Evolutionary conservation across 768 basidiomycete genomes (phyloP).

Genomic region (Russula brevipes): DNA sequence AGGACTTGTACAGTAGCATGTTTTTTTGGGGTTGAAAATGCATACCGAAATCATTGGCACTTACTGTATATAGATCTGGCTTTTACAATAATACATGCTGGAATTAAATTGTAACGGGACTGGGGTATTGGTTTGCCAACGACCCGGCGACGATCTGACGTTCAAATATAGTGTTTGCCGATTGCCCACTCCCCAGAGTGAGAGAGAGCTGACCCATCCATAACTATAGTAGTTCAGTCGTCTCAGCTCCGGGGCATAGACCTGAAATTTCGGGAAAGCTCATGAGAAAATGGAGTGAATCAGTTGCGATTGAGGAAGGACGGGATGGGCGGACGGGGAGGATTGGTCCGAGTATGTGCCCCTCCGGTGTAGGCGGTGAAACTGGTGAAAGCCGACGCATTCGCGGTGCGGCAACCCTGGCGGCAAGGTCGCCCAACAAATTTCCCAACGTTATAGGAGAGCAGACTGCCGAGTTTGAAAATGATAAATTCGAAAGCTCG

Average conservation of each 20-base stretch:
- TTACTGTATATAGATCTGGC: background rate
- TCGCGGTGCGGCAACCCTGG: slow-evolving; percentile 12
- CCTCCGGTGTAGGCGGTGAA: background rate
- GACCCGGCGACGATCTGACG: slow-evolving; percentile 3
- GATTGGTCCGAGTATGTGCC: slow-evolving; percentile 5
- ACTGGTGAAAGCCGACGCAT: slow-evolving; percentile 1
- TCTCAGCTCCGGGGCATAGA: background rate
- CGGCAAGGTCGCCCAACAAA: background rate
- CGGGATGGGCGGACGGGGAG: slow-evolving; percentile 1
- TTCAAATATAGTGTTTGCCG: slow-evolving; percentile 2
- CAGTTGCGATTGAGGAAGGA: background rate
- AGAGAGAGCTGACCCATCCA: background rate
- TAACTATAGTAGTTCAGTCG: background rate
- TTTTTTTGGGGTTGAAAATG: background rate
- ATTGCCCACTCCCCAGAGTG: background rate
- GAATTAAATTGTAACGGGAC: no score
- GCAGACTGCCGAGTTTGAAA: slow-evolving; percentile 4
- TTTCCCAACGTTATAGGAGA: background rate
- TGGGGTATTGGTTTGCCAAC: background rate
- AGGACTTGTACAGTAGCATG: background rate
- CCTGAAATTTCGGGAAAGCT: background rate
- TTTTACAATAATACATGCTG: no score
- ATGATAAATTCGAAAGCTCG: background rate
- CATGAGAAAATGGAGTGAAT: slow-evolving; percentile 6
- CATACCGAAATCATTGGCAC: background rate